phyloP scores from a whole-genome alignment of 2,329 filamentous ascomycete species.

The Rutstroemia sp. region DNA sequence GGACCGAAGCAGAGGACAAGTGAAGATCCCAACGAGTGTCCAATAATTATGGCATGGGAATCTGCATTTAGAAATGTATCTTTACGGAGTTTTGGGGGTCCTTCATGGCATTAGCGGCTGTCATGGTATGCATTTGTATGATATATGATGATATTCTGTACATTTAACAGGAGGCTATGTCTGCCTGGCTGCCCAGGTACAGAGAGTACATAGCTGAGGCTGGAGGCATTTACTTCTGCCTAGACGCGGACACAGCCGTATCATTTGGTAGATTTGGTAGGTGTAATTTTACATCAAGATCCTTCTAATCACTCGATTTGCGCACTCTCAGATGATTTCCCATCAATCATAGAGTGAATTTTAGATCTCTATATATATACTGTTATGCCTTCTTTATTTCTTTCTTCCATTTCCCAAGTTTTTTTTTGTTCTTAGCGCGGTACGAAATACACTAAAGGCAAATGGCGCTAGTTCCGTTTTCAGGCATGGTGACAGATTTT shows the following conservation, averaged over 20 bases:
- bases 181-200: no score
- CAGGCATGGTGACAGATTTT: neutral
- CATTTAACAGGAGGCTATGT: neutral
- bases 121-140: neutral
- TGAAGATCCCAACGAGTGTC: conserved; percentile 62
- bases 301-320: no score
- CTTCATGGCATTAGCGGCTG: conserved; percentile 8
- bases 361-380: no score
- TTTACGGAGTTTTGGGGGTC: conserved; percentile 2
- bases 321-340: no score
- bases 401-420: neutral
- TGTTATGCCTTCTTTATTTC: neutral
- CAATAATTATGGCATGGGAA: conserved; percentile 11
- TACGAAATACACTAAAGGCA: neutral
- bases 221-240: no score
- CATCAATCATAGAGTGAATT: no score
- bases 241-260: no score
- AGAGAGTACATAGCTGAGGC: no score
- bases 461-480: neutral
- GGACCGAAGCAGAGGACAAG: conserved; percentile 54
- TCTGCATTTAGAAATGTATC: conserved; percentile 1
- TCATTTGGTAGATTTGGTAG: no score
- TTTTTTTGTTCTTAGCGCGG: neutral
- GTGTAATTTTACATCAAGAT: no score
- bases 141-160: neutral